These are phyloP conservation scores for Colletotrichum sp. DNA, from an alignment of 2,329 filamentous ascomycete genomes.

Conservation along the genomic window DNA sequence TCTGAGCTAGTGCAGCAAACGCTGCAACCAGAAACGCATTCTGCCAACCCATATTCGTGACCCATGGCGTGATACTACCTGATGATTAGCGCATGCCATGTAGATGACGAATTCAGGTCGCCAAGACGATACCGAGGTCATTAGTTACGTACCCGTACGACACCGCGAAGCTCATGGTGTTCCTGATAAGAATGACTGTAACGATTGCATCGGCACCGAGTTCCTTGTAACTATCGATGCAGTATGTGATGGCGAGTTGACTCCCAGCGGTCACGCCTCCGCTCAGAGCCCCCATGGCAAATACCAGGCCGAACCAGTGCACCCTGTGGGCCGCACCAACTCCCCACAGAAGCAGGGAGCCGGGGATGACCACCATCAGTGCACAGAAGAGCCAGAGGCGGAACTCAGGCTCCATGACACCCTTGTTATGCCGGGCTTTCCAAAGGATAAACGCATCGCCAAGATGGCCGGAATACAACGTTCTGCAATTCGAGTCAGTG, in stretches of 20 bases:
- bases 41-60: not conserved
- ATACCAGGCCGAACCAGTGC: conserved; percentile 46
- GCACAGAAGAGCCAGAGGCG: conserved; percentile 42
- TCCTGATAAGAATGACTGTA: conserved; percentile 42
- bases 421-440: conserved; percentile 41
- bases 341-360: conserved; percentile 29
- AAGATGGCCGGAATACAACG: conserved; percentile 34
- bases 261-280: conserved; percentile 38
- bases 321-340: conserved; percentile 37
- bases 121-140: not conserved
- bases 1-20: not conserved
- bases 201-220: conserved; percentile 43
- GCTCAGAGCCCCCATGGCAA: conserved; percentile 42
- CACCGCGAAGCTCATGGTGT: conserved; percentile 41
- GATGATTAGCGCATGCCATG: not conserved
- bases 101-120: not conserved
- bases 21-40: not conserved
- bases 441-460: conserved; percentile 42
- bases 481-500: not conserved
- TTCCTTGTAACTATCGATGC: conserved; percentile 46
- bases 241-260: conserved; percentile 42
- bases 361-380: conserved; percentile 12
- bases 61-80: conserved; percentile 5
- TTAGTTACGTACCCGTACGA: conserved; percentile 37
- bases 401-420: conserved; percentile 45